These are phyloP conservation scores for Aspergillus chevalieri DNA, from an alignment of 2,329 filamentous ascomycete genomes.

Conservation along the genomic window DNA sequence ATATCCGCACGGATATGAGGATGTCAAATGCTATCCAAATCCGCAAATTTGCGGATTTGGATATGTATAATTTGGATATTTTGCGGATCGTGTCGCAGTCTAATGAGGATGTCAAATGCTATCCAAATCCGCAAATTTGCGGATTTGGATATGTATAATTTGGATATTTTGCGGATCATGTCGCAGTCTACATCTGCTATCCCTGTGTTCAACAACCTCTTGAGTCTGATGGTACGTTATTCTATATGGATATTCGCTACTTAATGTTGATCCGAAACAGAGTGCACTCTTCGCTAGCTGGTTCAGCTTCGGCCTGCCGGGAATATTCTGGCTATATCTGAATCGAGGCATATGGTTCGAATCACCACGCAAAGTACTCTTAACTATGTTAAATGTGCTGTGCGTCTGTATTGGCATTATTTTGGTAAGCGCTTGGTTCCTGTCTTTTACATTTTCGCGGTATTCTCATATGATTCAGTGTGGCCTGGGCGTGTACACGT, in stretches of 20 bases:
- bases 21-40: too few species aligned
- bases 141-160: too few species aligned
- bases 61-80: too few species aligned
- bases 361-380: constrained; percentile 13
- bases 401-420: constrained; percentile 6
- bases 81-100: too few species aligned
- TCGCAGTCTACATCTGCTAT: constrained; percentile 55
- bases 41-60: too few species aligned
- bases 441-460: background rate
- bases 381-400: constrained; percentile 10
- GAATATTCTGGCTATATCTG: constrained; percentile 22
- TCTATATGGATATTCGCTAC: constrained; percentile 13
- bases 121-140: too few species aligned
- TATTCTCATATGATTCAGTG: constrained; percentile 4
- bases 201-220: constrained; percentile 58
- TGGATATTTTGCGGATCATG: too few species aligned
- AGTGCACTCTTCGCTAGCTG: constrained; percentile 55
- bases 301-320: constrained; percentile 46
- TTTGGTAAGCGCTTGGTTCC: constrained; percentile 4
- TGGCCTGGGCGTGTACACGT: constrained; percentile 10
- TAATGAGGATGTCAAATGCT: too few species aligned
- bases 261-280: constrained; percentile 5
- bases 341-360: constrained; percentile 15
- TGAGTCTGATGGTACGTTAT: constrained; percentile 47
- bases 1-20: too few species aligned